Evolutionary conservation across 176 grass and related monocot genomes (phyloP).

Genomic region (Thalia dealbata): DNA sequence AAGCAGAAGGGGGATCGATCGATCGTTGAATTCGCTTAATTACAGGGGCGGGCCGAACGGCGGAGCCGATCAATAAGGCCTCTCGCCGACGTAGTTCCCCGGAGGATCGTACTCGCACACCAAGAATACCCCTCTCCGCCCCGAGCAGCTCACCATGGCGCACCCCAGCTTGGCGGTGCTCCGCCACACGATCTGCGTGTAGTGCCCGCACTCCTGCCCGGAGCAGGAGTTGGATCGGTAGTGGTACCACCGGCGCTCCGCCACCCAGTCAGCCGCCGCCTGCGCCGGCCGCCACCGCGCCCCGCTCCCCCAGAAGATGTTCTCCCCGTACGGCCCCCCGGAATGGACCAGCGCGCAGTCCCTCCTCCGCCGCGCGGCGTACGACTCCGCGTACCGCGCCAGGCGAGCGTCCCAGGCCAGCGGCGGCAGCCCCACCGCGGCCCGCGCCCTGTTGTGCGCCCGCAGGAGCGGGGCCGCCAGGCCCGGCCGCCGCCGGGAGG

Average conservation of each 20-base stretch:
- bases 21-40: too few species aligned
- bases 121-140: conserved; percentile 32
- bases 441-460: conserved; percentile 32
- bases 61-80: conserved; percentile 34
- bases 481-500: conserved; percentile 22
- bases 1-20: not conserved
- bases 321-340: conserved; percentile 21
- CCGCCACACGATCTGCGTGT: conserved; percentile 49
- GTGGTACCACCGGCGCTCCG: conserved; percentile 36
- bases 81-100: conserved; percentile 34
- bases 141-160: conserved; percentile 26
- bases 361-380: conserved; percentile 23
- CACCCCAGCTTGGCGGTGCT: conserved; percentile 39
- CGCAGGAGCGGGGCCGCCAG: conserved; percentile 26
- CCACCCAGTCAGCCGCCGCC: conserved; percentile 41
- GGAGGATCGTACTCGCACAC: conserved; percentile 44
- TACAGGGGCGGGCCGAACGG: not conserved
- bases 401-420: conserved; percentile 39
- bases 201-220: conserved; percentile 21
- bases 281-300: conserved; percentile 33
- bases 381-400: conserved; percentile 25
- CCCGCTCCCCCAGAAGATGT: conserved; percentile 45
- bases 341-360: conserved; percentile 35
- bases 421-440: conserved; percentile 19
- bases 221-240: conserved; percentile 32